Evolutionary conservation across 2,329 filamentous ascomycete genomes (phyloP).

Genomic region (Pezicula radicicola): DNA sequence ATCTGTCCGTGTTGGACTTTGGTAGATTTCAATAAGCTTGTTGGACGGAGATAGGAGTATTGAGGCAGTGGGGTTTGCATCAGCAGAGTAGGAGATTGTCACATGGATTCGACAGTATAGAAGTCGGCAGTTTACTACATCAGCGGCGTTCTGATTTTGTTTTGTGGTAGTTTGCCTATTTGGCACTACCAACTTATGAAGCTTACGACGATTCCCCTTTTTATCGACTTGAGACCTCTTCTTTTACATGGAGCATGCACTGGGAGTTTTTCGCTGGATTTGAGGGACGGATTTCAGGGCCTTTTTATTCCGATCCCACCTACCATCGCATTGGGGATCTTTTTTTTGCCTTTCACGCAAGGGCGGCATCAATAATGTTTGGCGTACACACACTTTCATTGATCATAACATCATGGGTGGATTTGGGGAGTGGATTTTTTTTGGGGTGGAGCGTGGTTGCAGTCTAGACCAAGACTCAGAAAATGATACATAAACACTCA

Average conservation of each 20-base stretch:
- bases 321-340: not conserved
- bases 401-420: conserved; percentile 6
- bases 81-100: conserved; percentile 14
- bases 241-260: conserved; percentile 15
- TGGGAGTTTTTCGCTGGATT: conserved; percentile 18
- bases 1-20: conserved; percentile 60
- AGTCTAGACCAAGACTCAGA: too few relatives aligned
- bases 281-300: conserved; percentile 10
- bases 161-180: not conserved
- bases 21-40: conserved; percentile 34
- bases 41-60: not conserved
- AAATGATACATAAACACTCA: not conserved
- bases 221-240: conserved; percentile 5
- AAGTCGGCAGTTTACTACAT: conserved; percentile 17
- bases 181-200: conserved; percentile 21
- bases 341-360: not conserved
- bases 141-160: conserved; percentile 13
- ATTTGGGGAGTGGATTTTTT: not conserved
- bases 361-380: conserved; percentile 16
- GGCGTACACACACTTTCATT: conserved; percentile 24
- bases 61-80: conserved; percentile 8
- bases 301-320: conserved; percentile 17
- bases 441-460: conserved; percentile 7
- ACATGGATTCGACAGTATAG: conserved; percentile 14
- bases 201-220: conserved; percentile 26